Percentiles rank a stretch among this genome's conserved stretches.
Conservation (phyloP, 352 stramenopile genomes). For the Pythium dissimile region DNA sequence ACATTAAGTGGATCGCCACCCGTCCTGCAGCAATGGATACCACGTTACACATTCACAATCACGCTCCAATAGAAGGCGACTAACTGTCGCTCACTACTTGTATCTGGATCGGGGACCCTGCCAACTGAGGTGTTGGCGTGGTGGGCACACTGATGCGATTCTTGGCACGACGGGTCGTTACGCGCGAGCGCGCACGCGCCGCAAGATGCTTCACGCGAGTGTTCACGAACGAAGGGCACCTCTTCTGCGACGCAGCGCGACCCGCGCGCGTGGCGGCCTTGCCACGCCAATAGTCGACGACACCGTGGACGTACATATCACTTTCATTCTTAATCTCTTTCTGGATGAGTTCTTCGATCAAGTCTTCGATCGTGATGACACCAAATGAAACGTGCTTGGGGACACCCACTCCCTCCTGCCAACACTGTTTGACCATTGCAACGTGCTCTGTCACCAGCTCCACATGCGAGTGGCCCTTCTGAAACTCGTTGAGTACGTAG, state of each 20-base stretch:
- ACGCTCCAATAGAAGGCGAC: not conserved
- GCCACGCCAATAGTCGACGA: conserved; percentile 53
- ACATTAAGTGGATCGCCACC: too few relatives aligned
- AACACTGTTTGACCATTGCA: conserved; percentile 43
- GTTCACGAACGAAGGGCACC: conserved; percentile 3
- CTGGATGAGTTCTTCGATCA: conserved; percentile 88
- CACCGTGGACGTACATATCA: conserved; percentile 61
- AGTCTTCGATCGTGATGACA: conserved; percentile 91
- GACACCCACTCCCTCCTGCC: conserved; percentile 43
- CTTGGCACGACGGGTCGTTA: conserved; percentile 27
- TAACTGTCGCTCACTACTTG: not conserved
- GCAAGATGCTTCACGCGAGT: conserved; percentile 42
- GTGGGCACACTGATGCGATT: not conserved
- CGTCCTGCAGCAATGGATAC: too few relatives aligned
- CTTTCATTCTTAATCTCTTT: conserved; percentile 91
- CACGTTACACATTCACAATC: too few relatives aligned
- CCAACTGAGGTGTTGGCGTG: not conserved
- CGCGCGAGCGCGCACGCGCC: conserved; percentile 40
- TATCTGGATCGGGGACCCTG: conserved; percentile 5
- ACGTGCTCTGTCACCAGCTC: conserved; percentile 70
- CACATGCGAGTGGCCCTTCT: conserved; percentile 84
- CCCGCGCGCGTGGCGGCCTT: conserved; percentile 18
- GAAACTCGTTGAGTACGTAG: conserved; percentile 89
- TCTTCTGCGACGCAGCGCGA: not conserved
- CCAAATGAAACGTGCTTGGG: conserved; percentile 60